Percentiles rank a stretch among this genome's conserved stretches.
These are phyloP conservation scores for Sanghuangporus sanghuang DNA, from an alignment of 1,284 basidiomycete genomes.

Conservation along the genomic window DNA sequence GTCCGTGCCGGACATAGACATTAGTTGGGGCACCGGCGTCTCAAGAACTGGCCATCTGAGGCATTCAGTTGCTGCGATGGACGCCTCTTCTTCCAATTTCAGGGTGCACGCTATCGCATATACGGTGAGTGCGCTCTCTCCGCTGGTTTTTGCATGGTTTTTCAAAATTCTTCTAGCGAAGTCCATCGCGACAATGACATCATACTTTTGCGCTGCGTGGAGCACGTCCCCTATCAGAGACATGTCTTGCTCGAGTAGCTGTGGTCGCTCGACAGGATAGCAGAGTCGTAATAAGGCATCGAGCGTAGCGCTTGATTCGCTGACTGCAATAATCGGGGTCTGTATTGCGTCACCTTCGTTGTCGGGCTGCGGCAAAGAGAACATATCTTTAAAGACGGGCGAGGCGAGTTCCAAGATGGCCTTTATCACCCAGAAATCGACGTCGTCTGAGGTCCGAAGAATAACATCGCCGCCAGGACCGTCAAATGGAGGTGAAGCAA, in stretches of 20 bases:
- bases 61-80: neutral
- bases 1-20: neutral
- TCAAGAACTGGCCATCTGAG: neutral
- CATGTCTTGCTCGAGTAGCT: neutral
- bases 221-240: conserved; percentile 21
- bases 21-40: neutral
- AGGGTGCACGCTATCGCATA: conserved; percentile 1
- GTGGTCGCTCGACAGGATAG: conserved; percentile 27
- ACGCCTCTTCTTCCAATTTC: conserved; percentile 3
- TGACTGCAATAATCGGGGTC: conserved; percentile 21
- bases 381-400: conserved; percentile 25
- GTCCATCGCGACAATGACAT: conserved; percentile 24
- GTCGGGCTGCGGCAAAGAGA: conserved; percentile 21
- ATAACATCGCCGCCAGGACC: conserved; percentile 17
- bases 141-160: neutral
- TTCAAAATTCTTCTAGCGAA: neutral
- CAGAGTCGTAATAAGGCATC: conserved; percentile 49
- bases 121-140: neutral
- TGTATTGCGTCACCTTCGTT: neutral
- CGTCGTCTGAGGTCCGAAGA: conserved; percentile 20
- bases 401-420: conserved; percentile 23
- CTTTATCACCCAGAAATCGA: conserved; percentile 22
- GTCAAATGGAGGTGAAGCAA: neutral
- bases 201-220: conserved; percentile 34
- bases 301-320: conserved; percentile 40